These are phyloP conservation scores for Aureobasidium sp. DNA, from an alignment of 2,329 filamentous ascomycete genomes.

Conservation along the genomic window DNA sequence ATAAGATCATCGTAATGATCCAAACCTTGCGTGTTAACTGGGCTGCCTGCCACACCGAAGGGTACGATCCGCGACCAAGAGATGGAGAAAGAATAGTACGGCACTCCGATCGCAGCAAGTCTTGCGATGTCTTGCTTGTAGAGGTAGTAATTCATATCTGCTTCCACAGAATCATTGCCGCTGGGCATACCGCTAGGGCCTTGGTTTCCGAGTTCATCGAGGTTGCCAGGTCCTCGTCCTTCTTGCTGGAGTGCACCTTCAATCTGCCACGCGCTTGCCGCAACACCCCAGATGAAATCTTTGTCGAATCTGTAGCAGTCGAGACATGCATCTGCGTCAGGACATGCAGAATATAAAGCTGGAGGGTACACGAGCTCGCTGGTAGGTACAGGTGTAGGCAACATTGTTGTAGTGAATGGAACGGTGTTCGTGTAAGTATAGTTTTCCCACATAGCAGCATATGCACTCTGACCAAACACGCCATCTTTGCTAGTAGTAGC, in stretches of 20 bases:
- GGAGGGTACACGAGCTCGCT: conserved; percentile 52
- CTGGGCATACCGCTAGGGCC: conserved; percentile 31
- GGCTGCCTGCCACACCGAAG: conserved; percentile 35
- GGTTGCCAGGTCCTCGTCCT: conserved; percentile 19
- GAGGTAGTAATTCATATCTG: conserved; percentile 44
- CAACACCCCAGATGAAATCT: conserved; percentile 32
- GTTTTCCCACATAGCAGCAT: conserved; percentile 23
- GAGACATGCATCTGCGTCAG: conserved; percentile 23
- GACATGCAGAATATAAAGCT: conserved; percentile 40
- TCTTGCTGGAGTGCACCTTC: conserved; percentile 21
- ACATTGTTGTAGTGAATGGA: conserved; percentile 41
- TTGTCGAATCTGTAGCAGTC: conserved; percentile 46
- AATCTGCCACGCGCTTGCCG: conserved; percentile 22
- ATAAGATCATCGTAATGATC: conserved; percentile 44
- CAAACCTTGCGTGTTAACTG: conserved; percentile 38
- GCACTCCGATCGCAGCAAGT: conserved; percentile 27
- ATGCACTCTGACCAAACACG: conserved; percentile 34
- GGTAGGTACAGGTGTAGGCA: conserved; percentile 48
- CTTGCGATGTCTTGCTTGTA: conserved; percentile 43
- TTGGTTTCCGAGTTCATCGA: conserved; percentile 25
- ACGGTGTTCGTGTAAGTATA: neutral
- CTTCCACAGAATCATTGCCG: conserved; percentile 25
- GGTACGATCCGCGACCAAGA: conserved; percentile 43
- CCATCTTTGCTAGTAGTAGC: neutral
- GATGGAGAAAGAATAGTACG: conserved; percentile 35